Evolutionary conservation across 257 asterid species (phyloP).

Genomic region (Ophiorrhiza pumila): DNA sequence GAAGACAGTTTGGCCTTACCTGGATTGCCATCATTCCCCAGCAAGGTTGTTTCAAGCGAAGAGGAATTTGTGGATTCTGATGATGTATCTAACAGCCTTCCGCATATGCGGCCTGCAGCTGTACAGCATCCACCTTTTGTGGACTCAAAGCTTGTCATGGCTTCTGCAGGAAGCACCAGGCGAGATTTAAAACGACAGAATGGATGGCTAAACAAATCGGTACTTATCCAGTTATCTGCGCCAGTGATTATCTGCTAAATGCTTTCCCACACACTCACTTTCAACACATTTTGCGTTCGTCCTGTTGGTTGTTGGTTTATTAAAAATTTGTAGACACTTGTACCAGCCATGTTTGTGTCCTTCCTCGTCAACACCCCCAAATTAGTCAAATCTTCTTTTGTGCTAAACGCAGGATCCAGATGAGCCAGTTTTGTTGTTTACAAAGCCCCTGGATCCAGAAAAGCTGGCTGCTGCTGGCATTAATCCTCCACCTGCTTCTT

Average conservation of each 20-base stretch:
- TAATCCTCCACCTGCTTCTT: conserved; percentile 64
- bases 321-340: not conserved
- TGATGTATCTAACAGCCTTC: conserved; percentile 65
- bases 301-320: conserved; percentile 6
- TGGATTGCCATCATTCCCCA: conserved; percentile 77
- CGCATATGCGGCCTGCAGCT: conserved; percentile 38
- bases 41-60: conserved; percentile 87
- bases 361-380: no score
- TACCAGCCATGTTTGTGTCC: not conserved
- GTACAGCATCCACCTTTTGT: conserved; percentile 46
- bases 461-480: conserved; percentile 85
- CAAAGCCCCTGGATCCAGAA: conserved; percentile 82
- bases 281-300: not conserved
- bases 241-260: not conserved
- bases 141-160: conserved; percentile 54
- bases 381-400: not conserved
- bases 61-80: conserved; percentile 92
- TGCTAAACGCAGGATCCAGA: conserved; percentile 63
- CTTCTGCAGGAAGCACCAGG: conserved; percentile 49
- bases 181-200: conserved; percentile 59
- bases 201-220: conserved; percentile 86
- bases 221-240: conserved; percentile 12
- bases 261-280: not conserved
- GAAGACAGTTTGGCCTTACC: conserved; percentile 83
- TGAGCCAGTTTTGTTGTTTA: conserved; percentile 71